Conservation (phyloP, 202 grass and related monocot genomes). For the Zoysia matrella region DNA sequence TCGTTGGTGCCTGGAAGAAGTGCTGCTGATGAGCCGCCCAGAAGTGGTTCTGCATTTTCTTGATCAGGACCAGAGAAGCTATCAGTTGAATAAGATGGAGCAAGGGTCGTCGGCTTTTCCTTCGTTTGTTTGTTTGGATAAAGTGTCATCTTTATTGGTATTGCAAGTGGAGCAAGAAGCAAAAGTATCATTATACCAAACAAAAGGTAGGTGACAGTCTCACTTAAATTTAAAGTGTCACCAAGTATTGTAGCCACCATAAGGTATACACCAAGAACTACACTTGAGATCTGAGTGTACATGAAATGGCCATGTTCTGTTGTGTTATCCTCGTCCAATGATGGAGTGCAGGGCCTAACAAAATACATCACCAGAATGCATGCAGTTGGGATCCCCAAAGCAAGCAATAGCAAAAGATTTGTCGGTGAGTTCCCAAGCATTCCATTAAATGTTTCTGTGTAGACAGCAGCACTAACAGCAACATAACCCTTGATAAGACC, state of each 20-base stretch:
- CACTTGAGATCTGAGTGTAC: slow-evolving; percentile 85
- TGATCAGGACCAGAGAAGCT: slow-evolving; percentile 47
- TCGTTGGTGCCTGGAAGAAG: slow-evolving; percentile 40
- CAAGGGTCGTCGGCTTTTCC: slow-evolving; percentile 44
- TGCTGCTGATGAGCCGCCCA: slow-evolving; percentile 43
- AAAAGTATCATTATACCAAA: slow-evolving; percentile 91
- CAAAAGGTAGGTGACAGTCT: slow-evolving; percentile 58
- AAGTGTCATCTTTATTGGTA: slow-evolving; percentile 94
- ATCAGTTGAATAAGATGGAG: slow-evolving; percentile 65
- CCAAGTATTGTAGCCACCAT: slow-evolving; percentile 69
- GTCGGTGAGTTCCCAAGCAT: slow-evolving; percentile 79
- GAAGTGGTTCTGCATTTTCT: slow-evolving; percentile 71
- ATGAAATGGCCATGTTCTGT: slow-evolving; percentile 82
- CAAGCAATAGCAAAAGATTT: slow-evolving; percentile 78
- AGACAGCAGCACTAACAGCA: slow-evolving; percentile 90
- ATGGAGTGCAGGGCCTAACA: slow-evolving; percentile 84
- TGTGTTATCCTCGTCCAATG: slow-evolving; percentile 81
- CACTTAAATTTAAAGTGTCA: slow-evolving; percentile 61
- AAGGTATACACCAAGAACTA: slow-evolving; percentile 82
- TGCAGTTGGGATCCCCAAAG: slow-evolving; percentile 71
- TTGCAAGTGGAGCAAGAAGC: slow-evolving; percentile 89
- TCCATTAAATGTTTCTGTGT: slow-evolving; percentile 83
- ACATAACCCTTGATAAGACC: slow-evolving; percentile 96
- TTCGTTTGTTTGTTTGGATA: slow-evolving; percentile 66
- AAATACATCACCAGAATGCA: slow-evolving; percentile 91